phyloP scores from a whole-genome alignment of 768 basidiomycete genomes.

The Rhizopogon sp. region DNA sequence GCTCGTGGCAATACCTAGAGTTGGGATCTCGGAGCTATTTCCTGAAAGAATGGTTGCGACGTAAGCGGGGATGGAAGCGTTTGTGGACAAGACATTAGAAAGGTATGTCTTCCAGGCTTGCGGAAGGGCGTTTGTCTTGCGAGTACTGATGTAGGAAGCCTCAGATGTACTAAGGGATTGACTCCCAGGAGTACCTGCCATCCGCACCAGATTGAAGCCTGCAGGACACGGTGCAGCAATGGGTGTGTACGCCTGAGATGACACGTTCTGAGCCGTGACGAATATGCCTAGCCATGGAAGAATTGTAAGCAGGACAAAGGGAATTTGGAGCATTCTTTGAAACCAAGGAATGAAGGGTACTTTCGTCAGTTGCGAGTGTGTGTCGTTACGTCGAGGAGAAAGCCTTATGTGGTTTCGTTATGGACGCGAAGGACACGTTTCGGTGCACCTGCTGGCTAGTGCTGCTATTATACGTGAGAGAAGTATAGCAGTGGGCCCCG shows the following conservation, averaged over 20 bases:
- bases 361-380: neutral
- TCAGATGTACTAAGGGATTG: slow-evolving; percentile 35
- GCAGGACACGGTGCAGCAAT: slow-evolving; percentile 13
- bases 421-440: neutral
- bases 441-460: neutral
- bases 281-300: neutral
- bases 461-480: neutral
- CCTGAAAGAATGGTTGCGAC: slow-evolving; percentile 26
- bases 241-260: slow-evolving; percentile 23
- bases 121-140: slow-evolving; percentile 31
- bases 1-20: slow-evolving; percentile 44
- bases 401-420: neutral
- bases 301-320: slow-evolving; percentile 1
- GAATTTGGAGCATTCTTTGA: neutral
- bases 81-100: slow-evolving; percentile 28
- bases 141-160: slow-evolving; percentile 28
- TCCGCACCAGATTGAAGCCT: slow-evolving; percentile 25
- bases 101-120: slow-evolving; percentile 37
- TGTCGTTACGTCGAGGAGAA: neutral
- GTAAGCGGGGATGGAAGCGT: slow-evolving; percentile 27
- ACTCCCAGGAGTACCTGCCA: slow-evolving; percentile 15
- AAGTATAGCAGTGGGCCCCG: neutral
- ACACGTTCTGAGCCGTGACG: slow-evolving; percentile 16
- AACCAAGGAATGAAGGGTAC: neutral
- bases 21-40: slow-evolving; percentile 22